Evolutionary conservation across 768 basidiomycete species (phyloP).

Genomic region (Daedalea quercina): DNA sequence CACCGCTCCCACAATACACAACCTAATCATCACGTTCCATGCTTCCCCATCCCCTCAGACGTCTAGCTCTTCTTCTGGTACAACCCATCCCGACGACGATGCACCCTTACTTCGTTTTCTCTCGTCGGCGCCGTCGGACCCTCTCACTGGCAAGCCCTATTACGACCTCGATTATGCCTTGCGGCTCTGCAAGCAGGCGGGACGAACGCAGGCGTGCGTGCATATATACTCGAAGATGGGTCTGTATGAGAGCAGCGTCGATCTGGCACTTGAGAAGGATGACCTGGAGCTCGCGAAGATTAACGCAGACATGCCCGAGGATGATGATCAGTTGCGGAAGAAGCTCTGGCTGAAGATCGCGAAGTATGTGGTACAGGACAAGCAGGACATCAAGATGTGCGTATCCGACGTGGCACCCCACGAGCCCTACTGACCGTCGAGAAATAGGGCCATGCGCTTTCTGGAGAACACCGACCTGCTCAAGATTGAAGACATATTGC

Average conservation of each 20-base stretch:
- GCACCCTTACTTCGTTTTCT: constrained; percentile 80
- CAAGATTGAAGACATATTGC: constrained; percentile 97
- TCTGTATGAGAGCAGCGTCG: constrained; percentile 92
- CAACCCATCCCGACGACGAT: constrained; percentile 47
- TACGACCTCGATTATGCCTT: constrained; percentile 97
- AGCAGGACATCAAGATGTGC: constrained; percentile 96
- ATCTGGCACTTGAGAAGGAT: constrained; percentile 89
- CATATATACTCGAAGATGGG: constrained; percentile 98
- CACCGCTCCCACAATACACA: constrained; percentile 85
- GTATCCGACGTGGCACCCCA: constrained; percentile 26
- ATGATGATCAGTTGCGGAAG: constrained; percentile 80
- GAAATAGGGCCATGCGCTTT: constrained; percentile 87
- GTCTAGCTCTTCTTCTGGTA: constrained; percentile 35
- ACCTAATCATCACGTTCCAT: constrained; percentile 86
- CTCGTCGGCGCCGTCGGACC: constrained; percentile 72
- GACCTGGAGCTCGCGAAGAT: constrained; percentile 93
- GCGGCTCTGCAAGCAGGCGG: constrained; percentile 79
- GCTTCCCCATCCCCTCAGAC: constrained; percentile 44
- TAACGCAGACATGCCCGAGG: constrained; percentile 90
- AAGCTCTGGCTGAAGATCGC: constrained; percentile 98
- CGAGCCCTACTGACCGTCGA: neutral
- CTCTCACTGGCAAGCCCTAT: constrained; percentile 79
- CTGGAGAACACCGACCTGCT: constrained; percentile 90
- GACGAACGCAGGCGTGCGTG: constrained; percentile 83
- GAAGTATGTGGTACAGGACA: constrained; percentile 96